Conservation (phyloP, 768 basidiomycete species). For the Scleroderma citrinum region DNA sequence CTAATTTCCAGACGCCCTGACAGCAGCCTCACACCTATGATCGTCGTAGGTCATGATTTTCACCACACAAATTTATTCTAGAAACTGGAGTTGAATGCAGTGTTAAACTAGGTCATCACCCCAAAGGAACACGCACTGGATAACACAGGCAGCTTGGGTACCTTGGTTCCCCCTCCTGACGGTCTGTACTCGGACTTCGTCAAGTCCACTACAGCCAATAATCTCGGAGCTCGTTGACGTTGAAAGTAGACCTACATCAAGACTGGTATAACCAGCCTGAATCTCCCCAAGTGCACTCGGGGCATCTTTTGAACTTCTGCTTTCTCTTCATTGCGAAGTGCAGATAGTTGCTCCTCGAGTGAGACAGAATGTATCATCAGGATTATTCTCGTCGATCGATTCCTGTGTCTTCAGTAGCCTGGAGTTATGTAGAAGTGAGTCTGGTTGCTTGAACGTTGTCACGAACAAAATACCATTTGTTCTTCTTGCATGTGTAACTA, state of each 20-base stretch:
- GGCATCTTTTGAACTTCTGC: conserved; percentile 79
- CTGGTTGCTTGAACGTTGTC: neutral
- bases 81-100: conserved; percentile 71
- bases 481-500: conserved; percentile 96
- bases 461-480: conserved; percentile 70
- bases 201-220: conserved; percentile 63
- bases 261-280: conserved; percentile 82
- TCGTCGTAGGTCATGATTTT: conserved; percentile 93
- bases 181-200: conserved; percentile 98
- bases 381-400: conserved; percentile 96
- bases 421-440: neutral
- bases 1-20: conserved; percentile 94
- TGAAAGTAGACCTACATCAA: conserved; percentile 53
- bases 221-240: neutral
- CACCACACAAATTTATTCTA: conserved; percentile 98
- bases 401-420: conserved; percentile 97
- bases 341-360: conserved; percentile 82
- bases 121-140: conserved; percentile 60
- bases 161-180: conserved; percentile 90
- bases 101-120: neutral
- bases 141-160: conserved; percentile 98
- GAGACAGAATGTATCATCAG: conserved; percentile 92
- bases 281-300: conserved; percentile 83
- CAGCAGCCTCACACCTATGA: conserved; percentile 84
- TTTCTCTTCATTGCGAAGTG: conserved; percentile 58